Base-by-base conservation (phyloP, 495 filamentous ascomycete genomes). In the Neurospora pannonica region DNA sequence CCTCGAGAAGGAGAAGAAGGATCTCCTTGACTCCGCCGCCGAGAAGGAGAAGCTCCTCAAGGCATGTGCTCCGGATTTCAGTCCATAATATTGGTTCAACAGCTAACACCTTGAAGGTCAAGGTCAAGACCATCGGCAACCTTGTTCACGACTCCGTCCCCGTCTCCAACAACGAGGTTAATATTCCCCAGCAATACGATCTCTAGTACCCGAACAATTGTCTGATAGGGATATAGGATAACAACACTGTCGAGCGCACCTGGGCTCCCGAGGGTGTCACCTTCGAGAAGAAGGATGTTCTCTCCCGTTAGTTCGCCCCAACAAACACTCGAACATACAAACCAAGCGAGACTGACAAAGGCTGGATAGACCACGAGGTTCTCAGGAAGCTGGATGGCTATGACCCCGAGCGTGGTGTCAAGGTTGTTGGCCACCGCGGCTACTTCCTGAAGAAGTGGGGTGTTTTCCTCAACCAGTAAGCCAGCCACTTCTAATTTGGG, bases 391-490 rank as follows among this genome's bases (percentile, higher is more conserved):
- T 98, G 42, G 94, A 95, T 77, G 96, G 96, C 37, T 98, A 97
- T 80, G 97, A 99, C 78, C 92, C 94, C 1, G 95, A 97, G 78
- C 89, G 96, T 73, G 95, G 94, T 72, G 92, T 94, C 71, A 98
- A 98, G 86, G 88, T 99, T 74, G 96, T 97, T 36, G 96, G 96
- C 37, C 96, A 99, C 80, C 90, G 96, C 73, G 96, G 96, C 43
- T 98, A 98, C 82, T 98, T 95, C 82, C 82, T 98, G 77, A 93
- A 89, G 70, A 90, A 89, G 62, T 96, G 94, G 86, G 96, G 96
- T 46, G 89, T 97, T n/a, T 97, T 97, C 83, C 88, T 99, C n/a
- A 81, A 81, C 75, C 81, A 82, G 80, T 81, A 77, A 71, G 73
- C 6, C 46, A 71, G 73, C 6, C 46, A 13, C 11, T 24, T 54